phyloP scores from a whole-genome alignment of 2,329 filamentous ascomycete genomes.

The Beauveria sp. region DNA sequence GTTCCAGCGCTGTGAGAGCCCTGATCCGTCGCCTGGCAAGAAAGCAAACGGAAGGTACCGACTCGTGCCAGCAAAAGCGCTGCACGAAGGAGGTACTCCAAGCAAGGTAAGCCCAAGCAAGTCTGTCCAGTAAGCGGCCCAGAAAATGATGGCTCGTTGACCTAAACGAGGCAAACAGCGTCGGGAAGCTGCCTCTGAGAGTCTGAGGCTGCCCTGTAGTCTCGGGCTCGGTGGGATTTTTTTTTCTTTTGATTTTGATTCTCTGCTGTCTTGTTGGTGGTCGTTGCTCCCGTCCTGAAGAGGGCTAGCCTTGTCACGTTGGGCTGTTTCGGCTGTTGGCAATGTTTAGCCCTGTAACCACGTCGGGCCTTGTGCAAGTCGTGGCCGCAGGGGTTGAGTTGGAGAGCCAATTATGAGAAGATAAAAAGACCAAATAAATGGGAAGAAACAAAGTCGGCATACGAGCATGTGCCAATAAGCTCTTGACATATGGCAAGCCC shows the following conservation, averaged over 20 bases:
- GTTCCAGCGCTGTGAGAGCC: background rate
- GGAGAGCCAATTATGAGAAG: background rate
- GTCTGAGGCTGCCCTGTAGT: too few relatives aligned
- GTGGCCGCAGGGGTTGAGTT: background rate
- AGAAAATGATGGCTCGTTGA: background rate
- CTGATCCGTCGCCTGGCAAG: background rate
- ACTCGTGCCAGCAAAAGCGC: background rate
- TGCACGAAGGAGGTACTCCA: background rate
- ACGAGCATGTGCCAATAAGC: background rate
- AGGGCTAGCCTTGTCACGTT: too few relatives aligned
- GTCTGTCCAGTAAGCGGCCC: background rate
- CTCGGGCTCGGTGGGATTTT: too few relatives aligned
- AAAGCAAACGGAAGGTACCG: background rate
- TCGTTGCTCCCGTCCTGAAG: background rate
- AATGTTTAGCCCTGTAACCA: background rate
- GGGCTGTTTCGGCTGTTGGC: too few relatives aligned
- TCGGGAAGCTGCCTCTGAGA: background rate
- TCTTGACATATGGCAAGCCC: background rate
- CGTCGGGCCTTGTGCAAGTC: background rate
- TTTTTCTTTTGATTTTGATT: background rate
- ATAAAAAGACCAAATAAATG: background rate
- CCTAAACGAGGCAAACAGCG: background rate
- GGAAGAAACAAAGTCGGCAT: too few relatives aligned
- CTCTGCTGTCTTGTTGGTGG: background rate
- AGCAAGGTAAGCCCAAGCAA: background rate